These are phyloP conservation scores for Botryococcus braunii DNA, from an alignment of 163 green algal species.

Conservation along the genomic window DNA sequence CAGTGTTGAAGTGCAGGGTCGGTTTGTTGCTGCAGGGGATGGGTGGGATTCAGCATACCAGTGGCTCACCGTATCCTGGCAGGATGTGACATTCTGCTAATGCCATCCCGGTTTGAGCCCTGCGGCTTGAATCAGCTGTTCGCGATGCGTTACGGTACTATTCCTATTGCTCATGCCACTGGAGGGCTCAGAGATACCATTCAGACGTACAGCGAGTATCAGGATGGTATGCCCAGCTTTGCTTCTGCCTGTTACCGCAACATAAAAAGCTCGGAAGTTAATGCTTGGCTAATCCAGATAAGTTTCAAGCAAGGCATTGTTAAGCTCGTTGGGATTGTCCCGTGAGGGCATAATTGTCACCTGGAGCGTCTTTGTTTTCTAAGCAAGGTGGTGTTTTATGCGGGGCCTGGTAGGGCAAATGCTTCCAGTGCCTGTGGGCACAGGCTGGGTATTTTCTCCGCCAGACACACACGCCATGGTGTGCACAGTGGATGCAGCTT, in stretches of 20 bases:
- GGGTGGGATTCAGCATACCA: conserved; percentile 75
- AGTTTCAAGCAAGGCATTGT: too few species aligned
- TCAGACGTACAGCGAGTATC: conserved; percentile 46
- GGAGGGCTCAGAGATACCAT: conserved; percentile 72
- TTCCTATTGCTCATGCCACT: conserved; percentile 53
- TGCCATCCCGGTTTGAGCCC: conserved; percentile 72
- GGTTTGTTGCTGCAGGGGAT: conserved; percentile 26
- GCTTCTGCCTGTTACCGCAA: too few species aligned
- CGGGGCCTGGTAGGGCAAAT: too few species aligned
- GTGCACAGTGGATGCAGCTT: conserved; percentile 42
- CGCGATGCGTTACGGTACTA: conserved; percentile 81
- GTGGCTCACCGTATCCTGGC: conserved; percentile 78
- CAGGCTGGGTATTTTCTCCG: conserved; percentile 50
- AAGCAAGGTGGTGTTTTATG: background rate
- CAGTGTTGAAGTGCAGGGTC: conserved; percentile 5
- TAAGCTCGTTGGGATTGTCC: too few species aligned
- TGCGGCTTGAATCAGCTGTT: conserved; percentile 86
- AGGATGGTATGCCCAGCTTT: too few species aligned
- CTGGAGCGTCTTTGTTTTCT: too few species aligned
- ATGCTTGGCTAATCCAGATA: too few species aligned
- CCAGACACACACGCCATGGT: conserved; percentile 43
- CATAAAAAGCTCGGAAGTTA: too few species aligned
- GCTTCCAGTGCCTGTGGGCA: too few species aligned
- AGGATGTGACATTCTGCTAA: conserved; percentile 78
- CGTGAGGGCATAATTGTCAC: too few species aligned